Conservation (phyloP, 805 yeast genomes). For the Candida khao-thaluensis region DNA sequence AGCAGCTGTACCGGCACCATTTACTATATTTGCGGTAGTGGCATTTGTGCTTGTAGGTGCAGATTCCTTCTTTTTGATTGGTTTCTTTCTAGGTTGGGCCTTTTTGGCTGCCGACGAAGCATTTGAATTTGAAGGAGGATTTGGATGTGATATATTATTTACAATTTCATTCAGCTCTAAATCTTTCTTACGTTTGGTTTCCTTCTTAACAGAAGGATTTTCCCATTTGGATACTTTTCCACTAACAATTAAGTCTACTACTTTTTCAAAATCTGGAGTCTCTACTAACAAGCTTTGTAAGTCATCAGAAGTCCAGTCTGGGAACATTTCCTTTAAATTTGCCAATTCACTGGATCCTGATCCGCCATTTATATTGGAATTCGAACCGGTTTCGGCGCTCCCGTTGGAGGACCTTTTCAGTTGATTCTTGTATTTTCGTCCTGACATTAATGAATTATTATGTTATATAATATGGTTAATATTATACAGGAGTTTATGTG, state of each 20-base stretch:
- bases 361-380: slow-evolving; percentile 4
- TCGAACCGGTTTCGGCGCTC: slow-evolving; percentile 20
- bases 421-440: slow-evolving; percentile 47
- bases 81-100: slow-evolving; percentile 5
- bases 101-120: slow-evolving; percentile 5
- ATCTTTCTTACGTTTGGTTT: slow-evolving; percentile 28
- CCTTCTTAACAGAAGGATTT: slow-evolving; percentile 68
- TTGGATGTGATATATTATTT: slow-evolving; percentile 5
- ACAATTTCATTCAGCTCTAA: slow-evolving; percentile 12
- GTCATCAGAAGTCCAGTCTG: slow-evolving; percentile 92
- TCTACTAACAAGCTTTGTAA: slow-evolving; percentile 73
- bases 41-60: background rate
- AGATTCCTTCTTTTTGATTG: slow-evolving; percentile 6
- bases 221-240: slow-evolving; percentile 94
- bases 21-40: slow-evolving; percentile 2
- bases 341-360: slow-evolving; percentile 31
- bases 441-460: slow-evolving; percentile 17
- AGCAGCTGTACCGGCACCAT: slow-evolving; percentile 13
- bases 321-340: slow-evolving; percentile 82
- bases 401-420: slow-evolving; percentile 37
- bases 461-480: slow-evolving; percentile 4
- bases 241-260: slow-evolving; percentile 83
- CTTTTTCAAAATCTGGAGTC: slow-evolving; percentile 71
- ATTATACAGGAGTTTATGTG: slow-evolving; percentile 6
- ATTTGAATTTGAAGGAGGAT: slow-evolving; percentile 3